Base-by-base conservation (phyloP, 495 filamentous ascomycete species). In the Penicillium crystallinum region DNA sequence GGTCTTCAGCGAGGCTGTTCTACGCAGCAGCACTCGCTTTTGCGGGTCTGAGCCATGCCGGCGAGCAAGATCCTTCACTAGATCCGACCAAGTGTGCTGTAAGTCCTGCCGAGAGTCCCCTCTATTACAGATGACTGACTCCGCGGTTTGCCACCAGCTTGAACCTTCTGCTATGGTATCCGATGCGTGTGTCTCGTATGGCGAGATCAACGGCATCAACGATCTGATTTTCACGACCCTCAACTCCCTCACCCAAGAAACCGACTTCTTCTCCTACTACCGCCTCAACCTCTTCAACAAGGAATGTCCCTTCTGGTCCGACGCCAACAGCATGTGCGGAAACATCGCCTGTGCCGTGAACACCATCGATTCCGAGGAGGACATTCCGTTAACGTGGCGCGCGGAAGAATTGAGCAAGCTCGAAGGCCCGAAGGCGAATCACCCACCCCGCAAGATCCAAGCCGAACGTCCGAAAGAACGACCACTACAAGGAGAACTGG, bases 271-370 rank as follows among this genome's bases (percentile, higher is more conserved):
- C 69, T 87, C 91, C 48, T 90, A 97, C 66, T 98, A 97, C 70
- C 88, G 93, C 22, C 74, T 98, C 18, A 97, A 97, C 68, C 82
- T 98, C n/a, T 98, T 89, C 66, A 86, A 95, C 62, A 93, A 91
- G 70, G 83, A 80, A 73, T 98, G 93, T 67, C 93, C 93, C 0
- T 97, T 97, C 65, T 97, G 93, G 93, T 81, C 81, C 58, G 93
- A 98, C 64, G 83, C 90, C 42, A 88, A 86, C 74, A 88, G 88
- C 68, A 90, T 96, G 81, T 98, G 93, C 68, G 93, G 91, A 43
- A 98, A 98, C 69, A 92, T 96, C 52, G 93, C 92, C 7, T 98
- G 93, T 64, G 87, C 92, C 23, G 93, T 98, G n/a, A 90, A 92
- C 64, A 98, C 93, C 11, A 79, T 97, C 54, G 93, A 97, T 41